Percentiles rank a stretch among this genome's conserved stretches.
Evolutionary conservation across 805 yeast species (phyloP).

Genomic region (Aciculoconidium aculeatum): DNA sequence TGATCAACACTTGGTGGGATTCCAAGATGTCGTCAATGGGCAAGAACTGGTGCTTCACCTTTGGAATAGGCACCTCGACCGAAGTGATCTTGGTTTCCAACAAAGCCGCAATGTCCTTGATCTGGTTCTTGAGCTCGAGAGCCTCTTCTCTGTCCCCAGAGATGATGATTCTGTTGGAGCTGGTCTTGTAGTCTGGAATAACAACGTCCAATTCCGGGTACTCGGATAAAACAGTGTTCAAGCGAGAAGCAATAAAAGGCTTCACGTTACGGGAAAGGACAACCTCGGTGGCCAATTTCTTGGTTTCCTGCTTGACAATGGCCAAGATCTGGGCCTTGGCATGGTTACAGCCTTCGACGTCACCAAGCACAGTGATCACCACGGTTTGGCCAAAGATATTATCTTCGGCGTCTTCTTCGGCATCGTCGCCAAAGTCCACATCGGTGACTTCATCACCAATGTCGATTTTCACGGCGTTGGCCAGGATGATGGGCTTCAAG

Average conservation of each 20-base stretch:
- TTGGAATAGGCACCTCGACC: slow-evolving; percentile 61
- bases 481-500: slow-evolving; percentile 70
- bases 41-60: slow-evolving; percentile 62
- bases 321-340: slow-evolving; percentile 67
- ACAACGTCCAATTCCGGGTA: slow-evolving; percentile 25
- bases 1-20: slow-evolving; percentile 52
- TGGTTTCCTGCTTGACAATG: slow-evolving; percentile 73
- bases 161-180: slow-evolving; percentile 38
- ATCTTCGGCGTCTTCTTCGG: slow-evolving; percentile 36
- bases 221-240: slow-evolving; percentile 17
- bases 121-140: slow-evolving; percentile 45
- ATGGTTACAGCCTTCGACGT: slow-evolving; percentile 69
- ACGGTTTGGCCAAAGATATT: slow-evolving; percentile 58
- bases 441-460: slow-evolving; percentile 47
- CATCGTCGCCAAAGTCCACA: slow-evolving; percentile 21
- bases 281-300: slow-evolving; percentile 46
- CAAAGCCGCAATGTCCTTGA: slow-evolving; percentile 41
- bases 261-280: slow-evolving; percentile 38
- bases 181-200: slow-evolving; percentile 34
- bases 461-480: slow-evolving; percentile 64
- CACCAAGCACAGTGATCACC: slow-evolving; percentile 70
- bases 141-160: slow-evolving; percentile 71
- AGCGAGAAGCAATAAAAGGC: slow-evolving; percentile 38
- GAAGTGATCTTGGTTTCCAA: slow-evolving; percentile 42
- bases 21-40: slow-evolving; percentile 48